Percentiles rank a stretch among this genome's conserved stretches.
These are phyloP conservation scores for Crataegus laevigata DNA, from an alignment of 306 rosid genomes.

Conservation along the genomic window DNA sequence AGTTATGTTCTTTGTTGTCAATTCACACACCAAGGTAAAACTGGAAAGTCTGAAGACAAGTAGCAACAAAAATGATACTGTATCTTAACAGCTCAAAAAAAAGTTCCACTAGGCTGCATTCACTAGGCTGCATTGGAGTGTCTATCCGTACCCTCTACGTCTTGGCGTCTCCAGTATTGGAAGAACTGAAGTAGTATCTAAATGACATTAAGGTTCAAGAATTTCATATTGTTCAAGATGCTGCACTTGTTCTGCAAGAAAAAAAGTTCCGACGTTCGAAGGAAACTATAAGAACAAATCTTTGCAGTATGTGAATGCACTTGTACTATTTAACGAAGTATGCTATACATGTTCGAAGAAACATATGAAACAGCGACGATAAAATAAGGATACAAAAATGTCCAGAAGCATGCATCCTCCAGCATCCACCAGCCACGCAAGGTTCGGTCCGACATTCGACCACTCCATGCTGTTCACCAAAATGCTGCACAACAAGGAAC, in stretches of 20 bases:
- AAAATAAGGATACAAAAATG: constrained; percentile 58
- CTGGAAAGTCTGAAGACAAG: neutral
- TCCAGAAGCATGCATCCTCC: constrained; percentile 81
- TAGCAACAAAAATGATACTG: neutral
- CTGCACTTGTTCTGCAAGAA: neutral
- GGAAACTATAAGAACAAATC: neutral
- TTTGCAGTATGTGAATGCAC: neutral
- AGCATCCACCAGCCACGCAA: constrained; percentile 92
- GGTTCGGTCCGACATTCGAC: constrained; percentile 59
- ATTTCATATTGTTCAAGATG: neutral
- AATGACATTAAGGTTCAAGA: constrained; percentile 22
- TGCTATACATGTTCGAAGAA: neutral
- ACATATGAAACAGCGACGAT: neutral
- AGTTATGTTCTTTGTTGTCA: neutral
- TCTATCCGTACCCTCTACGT: neutral
- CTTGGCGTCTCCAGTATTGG: constrained; percentile 9
- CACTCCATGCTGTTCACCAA: constrained; percentile 63
- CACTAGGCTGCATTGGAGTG: constrained; percentile 19
- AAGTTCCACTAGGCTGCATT: no score
- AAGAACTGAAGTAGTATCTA: constrained; percentile 69
- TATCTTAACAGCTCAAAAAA: no score
- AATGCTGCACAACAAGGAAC: constrained; percentile 39
- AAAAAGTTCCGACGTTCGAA: neutral
- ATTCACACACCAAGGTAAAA: neutral
- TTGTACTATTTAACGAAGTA: neutral